These are phyloP conservation scores for Fusarium sp. DNA, from an alignment of 2,329 filamentous ascomycete species.

Conservation along the genomic window DNA sequence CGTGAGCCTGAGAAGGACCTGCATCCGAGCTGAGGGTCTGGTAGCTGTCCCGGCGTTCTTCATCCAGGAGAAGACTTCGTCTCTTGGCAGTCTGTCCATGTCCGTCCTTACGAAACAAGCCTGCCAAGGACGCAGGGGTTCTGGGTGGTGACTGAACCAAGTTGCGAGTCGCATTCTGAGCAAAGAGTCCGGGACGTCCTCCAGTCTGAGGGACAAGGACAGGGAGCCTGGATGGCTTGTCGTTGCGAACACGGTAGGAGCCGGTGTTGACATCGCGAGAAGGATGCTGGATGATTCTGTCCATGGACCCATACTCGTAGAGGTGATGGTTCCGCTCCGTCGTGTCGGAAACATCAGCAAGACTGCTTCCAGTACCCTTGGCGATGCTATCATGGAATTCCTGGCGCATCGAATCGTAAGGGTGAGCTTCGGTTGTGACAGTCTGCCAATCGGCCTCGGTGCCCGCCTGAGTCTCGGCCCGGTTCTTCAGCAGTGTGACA, in stretches of 20 bases:
- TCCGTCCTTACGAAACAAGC: constrained; percentile 40
- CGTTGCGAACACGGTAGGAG: constrained; percentile 38
- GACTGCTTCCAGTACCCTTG: constrained; percentile 55
- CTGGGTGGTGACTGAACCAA: constrained; percentile 33
- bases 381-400: constrained; percentile 40
- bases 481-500: constrained; percentile 29
- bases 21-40: constrained; percentile 48
- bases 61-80: constrained; percentile 35
- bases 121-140: constrained; percentile 44
- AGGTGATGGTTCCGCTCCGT: constrained; percentile 30
- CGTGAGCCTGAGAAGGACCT: not conserved
- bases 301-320: constrained; percentile 39
- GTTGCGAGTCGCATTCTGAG: constrained; percentile 40
- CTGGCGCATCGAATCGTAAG: constrained; percentile 33
- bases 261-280: constrained; percentile 5
- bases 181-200: constrained; percentile 15
- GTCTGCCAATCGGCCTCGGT: constrained; percentile 52
- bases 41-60: constrained; percentile 46
- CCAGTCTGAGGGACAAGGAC: constrained; percentile 41
- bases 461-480: constrained; percentile 23
- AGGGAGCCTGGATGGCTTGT: constrained; percentile 33
- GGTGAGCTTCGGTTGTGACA: constrained; percentile 46
- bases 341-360: constrained; percentile 59
- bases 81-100: constrained; percentile 1
- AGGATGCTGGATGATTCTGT: constrained; percentile 46